Evolutionary conservation across 2,329 filamentous ascomycete genomes (phyloP), one percentile per base, ranked within the genome.

Genomic region (Blumeria hordei): DNA sequence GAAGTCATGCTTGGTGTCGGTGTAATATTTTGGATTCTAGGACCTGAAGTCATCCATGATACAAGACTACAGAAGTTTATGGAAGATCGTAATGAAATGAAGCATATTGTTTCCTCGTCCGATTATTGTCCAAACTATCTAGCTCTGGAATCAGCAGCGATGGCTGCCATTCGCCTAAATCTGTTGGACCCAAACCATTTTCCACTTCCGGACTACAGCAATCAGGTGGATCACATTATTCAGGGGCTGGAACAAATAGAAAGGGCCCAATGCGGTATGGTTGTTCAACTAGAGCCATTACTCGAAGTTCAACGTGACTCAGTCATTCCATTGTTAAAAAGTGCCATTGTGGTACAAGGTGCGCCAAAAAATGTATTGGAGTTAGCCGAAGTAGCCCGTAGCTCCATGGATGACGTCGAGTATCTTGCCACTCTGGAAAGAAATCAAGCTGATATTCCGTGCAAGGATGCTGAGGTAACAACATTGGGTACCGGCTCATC

Each of bases 401-500:
- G 59, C 2, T 62, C 65, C 56, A 63, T 73, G 0, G 65, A 63
- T 0, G 66, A 70, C 11, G 64, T 69, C 0, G 68, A 68, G 2
- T 75, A 82, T 57, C 65, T 73, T 16, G 66, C 64, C 54, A 69
- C 62, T 67, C 71, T 80, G 2, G 69, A 74, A 34, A 66, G 72
- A 44, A 67, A 72, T 11, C 77, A 81, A 59, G 68, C 74, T n/a
- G 76, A 80, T 58, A 76, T 94, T 1, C 83, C 84, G 2, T 77
- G 78, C 59, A 74, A 77, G 36, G 81, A 95, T 62, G 78, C 82
- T 0, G 88, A 95, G 66, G 78, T 98, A 52, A 82, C 88, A 41
- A 79, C 88, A 1, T 75, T 98, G 0, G 92, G 92, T 6, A 98
- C 92, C 2, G 92, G 92, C 8, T 96, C 90, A 3, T 85, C 90